phyloP scores from a whole-genome alignment of 2,329 filamentous ascomycete species.

The Stagonosporopsis cucurbitacearum region DNA sequence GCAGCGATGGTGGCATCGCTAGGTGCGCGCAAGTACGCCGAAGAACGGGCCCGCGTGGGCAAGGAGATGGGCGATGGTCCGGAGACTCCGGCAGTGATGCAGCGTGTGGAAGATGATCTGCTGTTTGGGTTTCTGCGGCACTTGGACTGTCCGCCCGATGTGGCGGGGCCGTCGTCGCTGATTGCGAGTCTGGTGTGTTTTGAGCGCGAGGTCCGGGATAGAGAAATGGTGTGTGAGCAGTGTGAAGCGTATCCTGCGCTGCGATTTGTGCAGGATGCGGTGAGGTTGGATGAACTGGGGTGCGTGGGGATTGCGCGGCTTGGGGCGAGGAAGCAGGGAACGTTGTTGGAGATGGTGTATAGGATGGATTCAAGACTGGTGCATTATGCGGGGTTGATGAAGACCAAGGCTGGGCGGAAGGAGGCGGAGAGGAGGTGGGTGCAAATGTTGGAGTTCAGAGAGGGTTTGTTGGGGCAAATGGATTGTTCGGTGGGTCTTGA shows the following conservation, averaged over 20 bases:
- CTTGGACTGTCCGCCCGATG: slow-evolving; percentile 61
- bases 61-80: not conserved
- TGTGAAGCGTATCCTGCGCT: slow-evolving; percentile 68
- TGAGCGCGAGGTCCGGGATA: slow-evolving; percentile 70
- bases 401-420: slow-evolving; percentile 25
- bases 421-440: slow-evolving; percentile 23
- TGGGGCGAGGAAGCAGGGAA: slow-evolving; percentile 60
- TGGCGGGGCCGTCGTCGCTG: slow-evolving; percentile 71
- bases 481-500: slow-evolving; percentile 18
- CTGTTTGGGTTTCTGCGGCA: slow-evolving; percentile 61
- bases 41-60: slow-evolving; percentile 39
- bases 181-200: slow-evolving; percentile 81
- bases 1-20: slow-evolving; percentile 73
- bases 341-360: slow-evolving; percentile 25
- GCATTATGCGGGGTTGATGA: slow-evolving; percentile 25
- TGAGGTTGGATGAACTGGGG: slow-evolving; percentile 84
- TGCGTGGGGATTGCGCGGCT: slow-evolving; percentile 78
- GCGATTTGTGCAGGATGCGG: slow-evolving; percentile 86
- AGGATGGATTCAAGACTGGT: slow-evolving; percentile 19
- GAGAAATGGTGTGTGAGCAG: slow-evolving; percentile 60
- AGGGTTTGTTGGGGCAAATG: slow-evolving; percentile 13
- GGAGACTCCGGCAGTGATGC: slow-evolving; percentile 7
- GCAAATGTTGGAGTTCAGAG: slow-evolving; percentile 21
- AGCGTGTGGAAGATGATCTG: slow-evolving; percentile 54
- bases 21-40: slow-evolving; percentile 76